Evolutionary conservation across 73 alveolate species (phyloP).

Genomic region (Paramecium tetraurelia): DNA sequence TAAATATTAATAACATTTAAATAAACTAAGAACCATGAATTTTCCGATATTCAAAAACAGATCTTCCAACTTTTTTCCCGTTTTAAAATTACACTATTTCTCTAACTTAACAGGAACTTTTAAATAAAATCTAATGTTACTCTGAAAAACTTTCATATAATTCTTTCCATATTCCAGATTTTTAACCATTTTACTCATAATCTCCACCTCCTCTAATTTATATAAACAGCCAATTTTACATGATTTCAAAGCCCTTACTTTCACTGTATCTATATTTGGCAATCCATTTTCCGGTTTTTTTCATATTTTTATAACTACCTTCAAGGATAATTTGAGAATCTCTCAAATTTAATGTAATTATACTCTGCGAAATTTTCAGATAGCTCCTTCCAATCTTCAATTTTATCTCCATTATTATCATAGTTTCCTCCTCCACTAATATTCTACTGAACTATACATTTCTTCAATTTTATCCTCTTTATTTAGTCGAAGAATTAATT

Average conservation of each 20-base stretch:
- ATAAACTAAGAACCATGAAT: background rate
- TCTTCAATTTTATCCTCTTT: background rate
- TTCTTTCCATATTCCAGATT: background rate
- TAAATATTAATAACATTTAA: background rate
- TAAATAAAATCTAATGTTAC: background rate
- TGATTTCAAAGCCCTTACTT: background rate
- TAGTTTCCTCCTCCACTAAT: background rate
- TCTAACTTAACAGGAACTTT: background rate
- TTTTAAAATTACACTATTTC: background rate
- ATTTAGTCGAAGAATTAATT: background rate
- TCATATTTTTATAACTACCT: background rate
- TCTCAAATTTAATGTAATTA: background rate
- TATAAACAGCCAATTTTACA: background rate
- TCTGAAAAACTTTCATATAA: background rate
- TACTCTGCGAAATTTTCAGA: background rate
- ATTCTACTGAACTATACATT: background rate
- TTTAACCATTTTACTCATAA: background rate
- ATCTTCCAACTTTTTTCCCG: background rate
- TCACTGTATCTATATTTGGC: background rate
- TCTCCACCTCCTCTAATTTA: background rate
- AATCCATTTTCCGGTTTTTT: background rate
- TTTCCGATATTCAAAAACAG: background rate
- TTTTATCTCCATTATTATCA: background rate
- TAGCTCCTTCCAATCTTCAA: background rate
- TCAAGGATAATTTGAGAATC: background rate